Conservation (phyloP, 2,329 filamentous ascomycete species). For the Oidium heveae region DNA sequence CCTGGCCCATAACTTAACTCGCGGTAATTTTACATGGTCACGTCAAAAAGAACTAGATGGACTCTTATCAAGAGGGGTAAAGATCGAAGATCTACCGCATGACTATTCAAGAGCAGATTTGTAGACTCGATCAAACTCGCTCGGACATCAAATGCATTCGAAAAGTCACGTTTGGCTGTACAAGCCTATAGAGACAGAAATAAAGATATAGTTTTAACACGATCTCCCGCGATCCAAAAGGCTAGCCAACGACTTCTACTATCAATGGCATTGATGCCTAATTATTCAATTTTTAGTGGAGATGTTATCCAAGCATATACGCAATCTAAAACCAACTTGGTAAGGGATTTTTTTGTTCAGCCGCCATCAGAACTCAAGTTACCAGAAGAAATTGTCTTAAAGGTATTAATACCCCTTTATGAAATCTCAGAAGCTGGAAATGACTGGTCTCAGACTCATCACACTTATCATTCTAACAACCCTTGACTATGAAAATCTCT, state of each 20-base stretch:
- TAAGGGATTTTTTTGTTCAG: neutral
- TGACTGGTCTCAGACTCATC: neutral
- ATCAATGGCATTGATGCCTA: neutral
- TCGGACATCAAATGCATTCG: neutral
- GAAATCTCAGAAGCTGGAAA: neutral
- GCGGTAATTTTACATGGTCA: neutral
- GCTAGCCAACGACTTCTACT: conserved; percentile 1
- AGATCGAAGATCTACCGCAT: neutral
- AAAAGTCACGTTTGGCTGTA: neutral
- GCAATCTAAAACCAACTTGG: neutral
- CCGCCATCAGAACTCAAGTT: neutral
- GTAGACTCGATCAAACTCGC: conserved; percentile 3
- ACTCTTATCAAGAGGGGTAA: neutral
- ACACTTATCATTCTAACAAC: neutral
- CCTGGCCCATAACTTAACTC: neutral
- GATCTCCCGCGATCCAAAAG: conserved; percentile 2
- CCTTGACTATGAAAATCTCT: neutral
- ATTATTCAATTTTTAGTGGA: neutral
- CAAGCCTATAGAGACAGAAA: conserved; percentile 2
- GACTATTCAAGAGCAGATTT: neutral
- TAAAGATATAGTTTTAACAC: conserved; percentile 2
- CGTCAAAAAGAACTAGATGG: neutral
- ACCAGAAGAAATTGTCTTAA: neutral
- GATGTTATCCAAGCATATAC: conserved; percentile 1
- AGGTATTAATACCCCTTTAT: no score